Percentiles rank a stretch among this genome's conserved stretches.
Evolutionary conservation across 768 basidiomycete genomes (phyloP).

Genomic region (Hygrocybe coccinea): DNA sequence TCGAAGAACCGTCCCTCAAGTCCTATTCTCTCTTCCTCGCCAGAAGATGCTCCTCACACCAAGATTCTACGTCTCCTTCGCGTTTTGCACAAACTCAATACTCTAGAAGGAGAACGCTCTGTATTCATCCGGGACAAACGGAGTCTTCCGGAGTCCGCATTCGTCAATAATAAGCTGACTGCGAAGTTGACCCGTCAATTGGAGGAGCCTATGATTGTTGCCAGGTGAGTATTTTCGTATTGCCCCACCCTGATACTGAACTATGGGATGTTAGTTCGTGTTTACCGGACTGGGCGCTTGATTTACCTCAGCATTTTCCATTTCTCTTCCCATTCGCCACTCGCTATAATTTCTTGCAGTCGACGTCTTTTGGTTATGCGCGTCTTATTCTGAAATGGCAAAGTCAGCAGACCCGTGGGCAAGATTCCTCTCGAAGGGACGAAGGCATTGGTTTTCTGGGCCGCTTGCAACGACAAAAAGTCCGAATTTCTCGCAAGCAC

Average conservation of each 20-base stretch:
- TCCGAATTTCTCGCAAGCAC: slow-evolving; percentile 91
- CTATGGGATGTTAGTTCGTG: slow-evolving; percentile 60
- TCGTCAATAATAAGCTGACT: slow-evolving; percentile 96
- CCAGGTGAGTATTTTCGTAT: slow-evolving; percentile 56
- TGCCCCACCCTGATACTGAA: not conserved
- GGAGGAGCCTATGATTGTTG: slow-evolving; percentile 98
- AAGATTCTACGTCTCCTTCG: slow-evolving; percentile 89
- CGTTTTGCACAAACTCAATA: slow-evolving; percentile 79
- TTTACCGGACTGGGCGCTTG: slow-evolving; percentile 94
- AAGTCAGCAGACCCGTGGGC: slow-evolving; percentile 74
- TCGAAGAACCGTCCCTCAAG: slow-evolving; percentile 57
- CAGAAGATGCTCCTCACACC: slow-evolving; percentile 77
- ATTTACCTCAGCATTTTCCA: slow-evolving; percentile 93
- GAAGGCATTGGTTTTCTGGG: slow-evolving; percentile 92
- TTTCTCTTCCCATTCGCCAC: slow-evolving; percentile 99
- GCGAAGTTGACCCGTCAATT: slow-evolving; percentile 96
- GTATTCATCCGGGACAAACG: slow-evolving; percentile 47
- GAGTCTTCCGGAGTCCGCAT: slow-evolving; percentile 72
- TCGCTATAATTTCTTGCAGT: slow-evolving; percentile 94
- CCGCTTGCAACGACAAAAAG: slow-evolving; percentile 90
- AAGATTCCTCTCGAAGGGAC: slow-evolving; percentile 76
- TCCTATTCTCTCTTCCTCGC: slow-evolving; percentile 71
- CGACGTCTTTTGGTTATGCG: slow-evolving; percentile 95
- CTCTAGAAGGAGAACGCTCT: slow-evolving; percentile 62
- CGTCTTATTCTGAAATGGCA: slow-evolving; percentile 94